A percentile compares a stretch with the other conserved stretches of the same genome.
Evolutionary conservation across 257 asterid species (phyloP).

Genomic region (Cruciata laevipes): DNA sequence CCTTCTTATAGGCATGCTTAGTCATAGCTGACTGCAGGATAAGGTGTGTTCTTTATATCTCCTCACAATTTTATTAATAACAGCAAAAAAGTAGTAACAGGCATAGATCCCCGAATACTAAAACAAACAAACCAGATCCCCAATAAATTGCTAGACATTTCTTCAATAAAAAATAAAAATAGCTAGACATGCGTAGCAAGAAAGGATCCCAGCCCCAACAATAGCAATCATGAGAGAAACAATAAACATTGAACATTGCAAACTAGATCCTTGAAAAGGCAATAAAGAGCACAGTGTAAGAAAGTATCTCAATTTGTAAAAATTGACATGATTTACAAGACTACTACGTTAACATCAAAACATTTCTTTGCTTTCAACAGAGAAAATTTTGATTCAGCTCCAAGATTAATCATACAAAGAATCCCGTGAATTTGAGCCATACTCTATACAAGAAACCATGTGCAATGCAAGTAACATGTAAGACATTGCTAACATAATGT

Average conservation of each 20-base stretch:
- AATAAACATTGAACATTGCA: background rate
- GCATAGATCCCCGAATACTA: background rate
- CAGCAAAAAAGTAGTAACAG: background rate
- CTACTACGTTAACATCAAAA: too few relatives aligned
- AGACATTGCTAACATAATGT: background rate
- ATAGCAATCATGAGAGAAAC: background rate
- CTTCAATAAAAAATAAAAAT: too few relatives aligned
- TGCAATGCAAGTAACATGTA: background rate
- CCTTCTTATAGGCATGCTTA: background rate
- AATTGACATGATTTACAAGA: too few relatives aligned
- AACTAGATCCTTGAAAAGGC: background rate
- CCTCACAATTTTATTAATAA: background rate
- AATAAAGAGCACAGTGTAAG: background rate
- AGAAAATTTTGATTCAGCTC: background rate
- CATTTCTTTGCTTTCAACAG: background rate
- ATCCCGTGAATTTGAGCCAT: background rate
- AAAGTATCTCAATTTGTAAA: too few relatives aligned
- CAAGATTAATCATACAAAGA: background rate
- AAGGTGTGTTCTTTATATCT: background rate
- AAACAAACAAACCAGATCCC: background rate
- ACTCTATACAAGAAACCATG: background rate
- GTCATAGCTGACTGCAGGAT: background rate
- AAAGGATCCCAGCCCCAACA: background rate
- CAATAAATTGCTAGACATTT: too few relatives aligned
- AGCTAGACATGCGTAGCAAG: background rate